Conservation (phyloP, 345 rosid genomes). For the Streptanthus diversifolius region DNA sequence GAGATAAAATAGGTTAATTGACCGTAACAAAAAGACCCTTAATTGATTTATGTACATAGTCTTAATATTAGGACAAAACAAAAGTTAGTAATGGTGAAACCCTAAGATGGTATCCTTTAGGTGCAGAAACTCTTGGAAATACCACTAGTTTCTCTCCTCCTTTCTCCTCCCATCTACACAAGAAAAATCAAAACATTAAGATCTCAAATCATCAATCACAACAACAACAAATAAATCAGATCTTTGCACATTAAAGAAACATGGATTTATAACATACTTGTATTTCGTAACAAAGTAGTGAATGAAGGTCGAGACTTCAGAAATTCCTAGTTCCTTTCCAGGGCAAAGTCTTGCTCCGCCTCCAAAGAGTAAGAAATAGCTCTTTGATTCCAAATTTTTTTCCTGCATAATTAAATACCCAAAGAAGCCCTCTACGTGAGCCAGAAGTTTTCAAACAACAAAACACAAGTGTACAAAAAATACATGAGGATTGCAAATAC, state of each 20-base stretch:
- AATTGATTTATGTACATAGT: slow-evolving; percentile 10
- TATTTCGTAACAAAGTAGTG: slow-evolving; percentile 89
- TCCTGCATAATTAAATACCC: slow-evolving; percentile 45
- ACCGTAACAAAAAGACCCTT: slow-evolving; percentile 13
- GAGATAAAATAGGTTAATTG: slow-evolving; percentile 20
- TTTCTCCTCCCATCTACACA: slow-evolving; percentile 85
- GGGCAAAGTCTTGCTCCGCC: slow-evolving; percentile 92
- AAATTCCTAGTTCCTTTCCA: slow-evolving; percentile 89
- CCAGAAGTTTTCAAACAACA: background rate
- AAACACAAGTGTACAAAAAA: background rate
- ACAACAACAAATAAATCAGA: background rate
- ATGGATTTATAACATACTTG: slow-evolving; percentile 39
- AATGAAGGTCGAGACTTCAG: slow-evolving; percentile 81
- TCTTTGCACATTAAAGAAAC: background rate
- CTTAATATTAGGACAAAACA: slow-evolving; percentile 8
- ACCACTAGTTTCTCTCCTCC: slow-evolving; percentile 66
- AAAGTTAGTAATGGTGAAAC: slow-evolving; percentile 50
- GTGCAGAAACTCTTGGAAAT: slow-evolving; percentile 94
- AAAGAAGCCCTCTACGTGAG: background rate
- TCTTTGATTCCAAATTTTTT: slow-evolving; percentile 56
- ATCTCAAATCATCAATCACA: background rate
- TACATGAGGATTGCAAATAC: background rate
- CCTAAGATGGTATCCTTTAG: slow-evolving; percentile 78
- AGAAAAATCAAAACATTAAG: slow-evolving; percentile 6
- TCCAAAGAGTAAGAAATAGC: slow-evolving; percentile 65